These are phyloP conservation scores for Dryas alaskensis DNA, from an alignment of 306 rosid genomes.

Conservation along the genomic window DNA sequence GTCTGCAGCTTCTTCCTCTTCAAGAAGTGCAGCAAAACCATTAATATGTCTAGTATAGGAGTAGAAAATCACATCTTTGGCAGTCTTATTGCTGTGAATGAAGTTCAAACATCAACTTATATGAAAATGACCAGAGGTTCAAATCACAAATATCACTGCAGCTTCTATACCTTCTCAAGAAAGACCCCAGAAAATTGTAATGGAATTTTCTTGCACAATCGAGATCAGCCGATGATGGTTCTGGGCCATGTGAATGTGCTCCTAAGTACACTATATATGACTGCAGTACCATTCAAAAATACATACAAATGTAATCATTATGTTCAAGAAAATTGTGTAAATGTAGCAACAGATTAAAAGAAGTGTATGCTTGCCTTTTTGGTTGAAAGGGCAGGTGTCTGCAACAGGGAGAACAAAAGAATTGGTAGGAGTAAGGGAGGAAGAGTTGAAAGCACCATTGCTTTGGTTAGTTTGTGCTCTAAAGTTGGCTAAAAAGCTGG, in stretches of 20 bases:
- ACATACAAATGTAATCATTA: no score
- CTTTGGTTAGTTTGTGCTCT: neutral
- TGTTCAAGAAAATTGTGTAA: no score
- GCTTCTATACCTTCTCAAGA: constrained; percentile 45
- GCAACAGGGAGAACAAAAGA: constrained; percentile 28
- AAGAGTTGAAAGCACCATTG: constrained; percentile 24
- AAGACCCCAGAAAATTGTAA: constrained; percentile 37
- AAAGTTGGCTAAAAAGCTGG: constrained; percentile 4
- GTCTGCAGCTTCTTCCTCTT: constrained; percentile 37
- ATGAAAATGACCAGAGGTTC: no score
- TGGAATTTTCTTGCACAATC: constrained; percentile 34
- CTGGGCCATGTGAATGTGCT: constrained; percentile 49
- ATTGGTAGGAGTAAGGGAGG: constrained; percentile 12
- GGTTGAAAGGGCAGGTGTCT: constrained; percentile 23
- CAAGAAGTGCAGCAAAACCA: constrained; percentile 56
- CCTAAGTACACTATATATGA: constrained; percentile 59
- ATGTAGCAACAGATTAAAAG: neutral
- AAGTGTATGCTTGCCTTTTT: constrained; percentile 31
- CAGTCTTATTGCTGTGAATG: constrained; percentile 40
- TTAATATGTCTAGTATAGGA: constrained; percentile 50
- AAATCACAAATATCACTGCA: no score
- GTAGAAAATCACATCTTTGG: constrained; percentile 45
- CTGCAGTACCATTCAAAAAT: constrained; percentile 26
- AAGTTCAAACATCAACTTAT: neutral
- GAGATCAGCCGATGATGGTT: constrained; percentile 37